phyloP scores from a whole-genome alignment of 2,329 filamentous ascomycete genomes.

The Arachnopeziza araneosa region DNA sequence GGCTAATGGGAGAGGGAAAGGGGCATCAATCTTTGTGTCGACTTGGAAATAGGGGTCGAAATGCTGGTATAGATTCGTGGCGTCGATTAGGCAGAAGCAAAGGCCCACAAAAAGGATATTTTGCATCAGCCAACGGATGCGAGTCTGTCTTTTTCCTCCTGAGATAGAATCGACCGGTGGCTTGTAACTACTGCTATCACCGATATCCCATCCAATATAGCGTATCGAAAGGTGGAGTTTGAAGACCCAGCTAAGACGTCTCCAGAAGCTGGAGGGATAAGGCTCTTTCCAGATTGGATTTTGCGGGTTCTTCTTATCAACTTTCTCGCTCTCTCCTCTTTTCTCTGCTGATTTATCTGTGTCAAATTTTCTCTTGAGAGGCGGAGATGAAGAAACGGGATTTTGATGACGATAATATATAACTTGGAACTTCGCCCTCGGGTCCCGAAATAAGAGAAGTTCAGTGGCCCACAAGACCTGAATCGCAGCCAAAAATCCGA shows the following conservation, averaged over 20 bases:
- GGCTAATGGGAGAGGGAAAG: conserved; percentile 4
- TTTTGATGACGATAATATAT: background rate
- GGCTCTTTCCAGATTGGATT: conserved; percentile 6
- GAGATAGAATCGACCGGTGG: background rate
- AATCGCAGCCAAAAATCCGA: conserved; percentile 5
- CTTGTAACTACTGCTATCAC: too few species aligned
- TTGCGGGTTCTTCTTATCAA: background rate
- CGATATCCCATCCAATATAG: conserved; percentile 6
- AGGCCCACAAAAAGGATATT: background rate
- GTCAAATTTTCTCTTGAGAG: background rate
- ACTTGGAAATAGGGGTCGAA: conserved; percentile 15
- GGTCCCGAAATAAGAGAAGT: conserved; percentile 10
- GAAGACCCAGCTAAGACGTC: conserved; percentile 6
- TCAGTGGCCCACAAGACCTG: conserved; percentile 10
- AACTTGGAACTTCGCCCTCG: conserved; percentile 7
- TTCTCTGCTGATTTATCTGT: background rate
- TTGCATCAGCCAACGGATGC: background rate
- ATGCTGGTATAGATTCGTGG: conserved; percentile 6
- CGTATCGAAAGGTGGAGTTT: conserved; percentile 7
- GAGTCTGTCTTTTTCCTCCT: background rate
- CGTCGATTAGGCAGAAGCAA: conserved; percentile 6
- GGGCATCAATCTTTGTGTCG: conserved; percentile 4
- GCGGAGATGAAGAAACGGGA: background rate
- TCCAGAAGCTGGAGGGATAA: conserved; percentile 2
- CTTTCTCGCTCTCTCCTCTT: background rate